phyloP scores from a whole-genome alignment of 2,329 filamentous ascomycete species.

The Pseudogymnoascus destructans region DNA sequence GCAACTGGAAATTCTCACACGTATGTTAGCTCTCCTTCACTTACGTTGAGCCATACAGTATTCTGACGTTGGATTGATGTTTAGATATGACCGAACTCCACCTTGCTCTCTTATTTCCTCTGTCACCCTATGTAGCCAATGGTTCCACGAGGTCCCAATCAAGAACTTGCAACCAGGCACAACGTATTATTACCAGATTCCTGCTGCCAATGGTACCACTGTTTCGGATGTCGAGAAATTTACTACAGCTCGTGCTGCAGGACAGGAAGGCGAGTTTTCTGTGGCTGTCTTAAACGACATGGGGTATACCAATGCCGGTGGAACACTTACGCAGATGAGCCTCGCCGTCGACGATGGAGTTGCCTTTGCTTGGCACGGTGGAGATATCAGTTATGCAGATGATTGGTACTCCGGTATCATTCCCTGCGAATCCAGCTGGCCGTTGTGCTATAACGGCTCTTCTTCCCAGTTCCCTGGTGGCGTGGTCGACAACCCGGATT shows the following conservation, averaged over 20 bases:
- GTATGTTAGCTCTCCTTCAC: slow-evolving; percentile 22
- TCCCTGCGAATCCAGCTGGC: slow-evolving; percentile 34
- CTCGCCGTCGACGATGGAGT: slow-evolving; percentile 32
- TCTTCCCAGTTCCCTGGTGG: slow-evolving; percentile 27
- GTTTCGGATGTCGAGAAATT: slow-evolving; percentile 34
- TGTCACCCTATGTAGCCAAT: slow-evolving; percentile 38
- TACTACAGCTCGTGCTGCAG: slow-evolving; percentile 33
- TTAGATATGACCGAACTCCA: slow-evolving; percentile 38
- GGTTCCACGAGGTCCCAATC: slow-evolving; percentile 38
- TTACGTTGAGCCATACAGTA: neutral
- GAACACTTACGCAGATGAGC: slow-evolving; percentile 33
- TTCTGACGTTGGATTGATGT: neutral
- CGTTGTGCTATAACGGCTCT: slow-evolving; percentile 39
- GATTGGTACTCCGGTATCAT: slow-evolving; percentile 38
- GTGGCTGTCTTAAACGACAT: slow-evolving; percentile 39
- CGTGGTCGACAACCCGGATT: slow-evolving; percentile 25
- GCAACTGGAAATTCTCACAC: slow-evolving; percentile 31
- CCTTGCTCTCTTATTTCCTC: slow-evolving; percentile 33
- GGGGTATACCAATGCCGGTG: slow-evolving; percentile 39
- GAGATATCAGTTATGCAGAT: slow-evolving; percentile 38
- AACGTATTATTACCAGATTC: slow-evolving; percentile 39
- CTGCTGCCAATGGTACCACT: slow-evolving; percentile 36
- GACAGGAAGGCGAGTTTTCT: slow-evolving; percentile 31
- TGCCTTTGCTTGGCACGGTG: slow-evolving; percentile 40
- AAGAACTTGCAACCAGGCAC: slow-evolving; percentile 30